Base-by-base conservation (phyloP, 768 basidiomycete genomes). In the Leccinellum rugosiceps region DNA sequence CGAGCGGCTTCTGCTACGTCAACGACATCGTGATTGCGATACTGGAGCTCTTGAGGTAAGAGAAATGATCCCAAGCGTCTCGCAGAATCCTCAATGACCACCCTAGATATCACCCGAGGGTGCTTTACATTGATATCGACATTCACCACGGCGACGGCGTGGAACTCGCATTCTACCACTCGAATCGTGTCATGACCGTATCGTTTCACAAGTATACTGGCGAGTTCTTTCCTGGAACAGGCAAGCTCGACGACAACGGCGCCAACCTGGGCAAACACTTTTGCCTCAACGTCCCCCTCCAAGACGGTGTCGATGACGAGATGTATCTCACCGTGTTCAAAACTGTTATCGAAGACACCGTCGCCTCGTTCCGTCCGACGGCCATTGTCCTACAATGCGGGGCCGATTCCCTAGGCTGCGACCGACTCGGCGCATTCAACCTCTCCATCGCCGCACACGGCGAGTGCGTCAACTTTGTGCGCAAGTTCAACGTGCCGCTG, bases 131-230 rank as follows among this genome's bases (percentile, higher is more conserved):
- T 64, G 96, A 99, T 75, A 99, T 99, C 62, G 96, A 99, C 68
- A 98, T 98, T 55, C 96, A 99, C 72, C 96, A 99, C 64, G 96
- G 96, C 8, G 96, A 99, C 66, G 96, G 96, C 23, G 97, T 99
- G 3, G 94, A 99, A 68, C 89, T 96, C 58, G 97, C 96, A 0
- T 98, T 99, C 73, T 99, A 96, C 74, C 89, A 96, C 64, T 90
- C 93, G 38, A 94, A 99, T 66, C 87, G 96, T n/a, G 96, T 99
- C 61, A 89, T 98, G 84, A 98, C 96, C 0, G 92, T 98, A 14
- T 98, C 96, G 1, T 99, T 99, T 75, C 96, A 99, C 79, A 98
- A 98, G 75, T 99, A 97, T 77, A 94, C 91, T 1, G 94, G 93
- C 55, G 93, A 96, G 67, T 99, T 99, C 79, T 99, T 99, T 73